phyloP scores from a whole-genome alignment of 352 stramenopile genomes.

The Globisporangium iwayamae region DNA sequence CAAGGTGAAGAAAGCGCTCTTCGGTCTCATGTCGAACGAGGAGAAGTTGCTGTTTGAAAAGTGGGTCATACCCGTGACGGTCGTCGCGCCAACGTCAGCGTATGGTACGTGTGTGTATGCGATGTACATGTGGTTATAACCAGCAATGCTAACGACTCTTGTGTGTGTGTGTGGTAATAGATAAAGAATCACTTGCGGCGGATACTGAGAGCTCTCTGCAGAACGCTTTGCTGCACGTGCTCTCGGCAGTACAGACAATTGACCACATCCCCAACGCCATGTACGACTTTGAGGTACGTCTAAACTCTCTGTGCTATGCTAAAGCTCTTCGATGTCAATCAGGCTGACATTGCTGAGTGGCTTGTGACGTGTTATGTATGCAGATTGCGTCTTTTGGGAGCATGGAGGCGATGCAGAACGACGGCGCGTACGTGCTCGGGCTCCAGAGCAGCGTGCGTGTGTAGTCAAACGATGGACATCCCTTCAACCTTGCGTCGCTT shows the following conservation, averaged over 20 bases:
- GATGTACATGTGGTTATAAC: too few species aligned
- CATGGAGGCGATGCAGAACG: slow-evolving; percentile 45
- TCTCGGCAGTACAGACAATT: slow-evolving; percentile 71
- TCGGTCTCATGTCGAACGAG: slow-evolving; percentile 82
- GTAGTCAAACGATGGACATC: slow-evolving; percentile 17
- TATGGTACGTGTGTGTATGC: slow-evolving; percentile 23
- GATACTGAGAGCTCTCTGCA: slow-evolving; percentile 69
- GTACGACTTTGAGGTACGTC: slow-evolving; percentile 77
- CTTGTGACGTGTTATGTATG: too few species aligned
- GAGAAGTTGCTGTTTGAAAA: slow-evolving; percentile 86
- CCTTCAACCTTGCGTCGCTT: not conserved
- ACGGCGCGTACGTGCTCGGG: slow-evolving; percentile 30
- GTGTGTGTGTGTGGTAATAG: slow-evolving; percentile 14
- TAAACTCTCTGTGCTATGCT: not conserved
- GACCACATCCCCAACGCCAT: slow-evolving; percentile 78
- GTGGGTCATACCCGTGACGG: slow-evolving; percentile 67
- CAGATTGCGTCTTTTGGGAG: slow-evolving; percentile 47
- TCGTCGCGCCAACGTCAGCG: slow-evolving; percentile 41
- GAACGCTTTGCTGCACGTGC: slow-evolving; percentile 66
- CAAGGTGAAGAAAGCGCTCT: slow-evolving; percentile 81
- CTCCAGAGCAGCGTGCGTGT: slow-evolving; percentile 36
- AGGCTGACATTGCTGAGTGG: not conserved
- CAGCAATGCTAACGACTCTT: not conserved
- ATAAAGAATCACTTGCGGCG: slow-evolving; percentile 45
- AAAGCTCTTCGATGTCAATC: not conserved